A percentile compares a stretch with the other conserved stretches of the same genome.
Evolutionary conservation across 2,329 filamentous ascomycete genomes (phyloP).

Genomic region (Penicillium sp.): DNA sequence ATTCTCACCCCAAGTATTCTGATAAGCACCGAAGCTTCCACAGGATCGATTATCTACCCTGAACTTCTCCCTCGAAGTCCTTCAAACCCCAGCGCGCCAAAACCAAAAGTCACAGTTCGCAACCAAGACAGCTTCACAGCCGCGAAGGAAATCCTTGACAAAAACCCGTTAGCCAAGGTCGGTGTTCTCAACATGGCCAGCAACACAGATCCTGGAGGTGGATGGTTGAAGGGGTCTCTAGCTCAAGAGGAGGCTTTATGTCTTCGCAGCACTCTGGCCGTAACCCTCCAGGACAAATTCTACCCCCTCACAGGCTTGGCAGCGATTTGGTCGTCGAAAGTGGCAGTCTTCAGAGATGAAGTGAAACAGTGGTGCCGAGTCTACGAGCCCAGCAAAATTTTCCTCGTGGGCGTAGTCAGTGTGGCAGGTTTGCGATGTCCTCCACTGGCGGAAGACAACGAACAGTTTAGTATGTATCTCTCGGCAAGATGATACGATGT

Average conservation of each 20-base stretch:
- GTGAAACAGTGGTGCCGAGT: constrained; percentile 15
- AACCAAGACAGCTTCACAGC: constrained; percentile 16
- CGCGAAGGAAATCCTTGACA: constrained; percentile 2
- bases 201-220: constrained; percentile 55
- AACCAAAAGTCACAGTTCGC: constrained; percentile 5
- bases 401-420: constrained; percentile 55
- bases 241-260: constrained; percentile 66
- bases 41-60: not conserved
- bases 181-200: constrained; percentile 61
- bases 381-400: constrained; percentile 29
- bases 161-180: constrained; percentile 23
- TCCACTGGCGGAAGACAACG: constrained; percentile 8
- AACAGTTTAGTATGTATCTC: constrained; percentile 7
- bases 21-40: not conserved
- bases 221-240: constrained; percentile 57
- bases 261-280: constrained; percentile 49
- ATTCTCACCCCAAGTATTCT: constrained; percentile 1
- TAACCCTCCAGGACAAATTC: constrained; percentile 28
- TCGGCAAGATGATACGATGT: not conserved
- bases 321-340: constrained; percentile 55
- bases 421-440: constrained; percentile 53
- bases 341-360: constrained; percentile 53
- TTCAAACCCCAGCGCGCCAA: not conserved
- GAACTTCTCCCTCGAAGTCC: not conserved
- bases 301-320: constrained; percentile 52